Percentiles rank a stretch among this genome's conserved stretches.
These are phyloP conservation scores for Odonthalia washingtoniensis DNA, from an alignment of 31 red algal species.

Conservation along the genomic window DNA sequence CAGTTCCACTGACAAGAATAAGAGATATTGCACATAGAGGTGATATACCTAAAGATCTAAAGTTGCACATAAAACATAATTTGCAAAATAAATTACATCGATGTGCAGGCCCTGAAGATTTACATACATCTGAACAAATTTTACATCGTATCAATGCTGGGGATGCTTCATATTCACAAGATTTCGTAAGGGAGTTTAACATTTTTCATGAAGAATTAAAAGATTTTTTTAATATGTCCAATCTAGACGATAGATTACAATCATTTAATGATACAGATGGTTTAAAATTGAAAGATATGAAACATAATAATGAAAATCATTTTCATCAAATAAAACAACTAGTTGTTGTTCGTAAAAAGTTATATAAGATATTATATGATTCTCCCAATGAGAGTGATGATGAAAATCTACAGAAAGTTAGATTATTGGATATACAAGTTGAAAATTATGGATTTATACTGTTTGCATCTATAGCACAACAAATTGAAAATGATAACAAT, in stretches of 20 bases:
- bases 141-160: constrained; percentile 57
- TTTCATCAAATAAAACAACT: no score
- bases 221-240: constrained; percentile 82
- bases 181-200: constrained; percentile 60
- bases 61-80: constrained; percentile 84
- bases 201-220: constrained; percentile 73
- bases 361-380: no score
- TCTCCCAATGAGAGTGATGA: constrained; percentile 23
- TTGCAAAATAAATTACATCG: constrained; percentile 92
- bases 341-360: no score
- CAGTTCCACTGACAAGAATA: constrained; percentile 83
- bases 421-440: constrained; percentile 75
- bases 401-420: constrained; percentile 61
- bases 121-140: constrained; percentile 65
- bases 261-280: no score
- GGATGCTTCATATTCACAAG: constrained; percentile 54
- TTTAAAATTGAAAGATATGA: no score
- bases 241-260: constrained; percentile 66
- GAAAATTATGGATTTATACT: constrained; percentile 71
- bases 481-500: no score
- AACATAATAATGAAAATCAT: no score
- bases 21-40: constrained; percentile 85
- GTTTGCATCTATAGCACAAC: constrained; percentile 59
- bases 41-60: constrained; percentile 89
- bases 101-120: constrained; percentile 81